Base-by-base conservation (phyloP, 306 rosid genomes). In the Albizia julibrissin region DNA sequence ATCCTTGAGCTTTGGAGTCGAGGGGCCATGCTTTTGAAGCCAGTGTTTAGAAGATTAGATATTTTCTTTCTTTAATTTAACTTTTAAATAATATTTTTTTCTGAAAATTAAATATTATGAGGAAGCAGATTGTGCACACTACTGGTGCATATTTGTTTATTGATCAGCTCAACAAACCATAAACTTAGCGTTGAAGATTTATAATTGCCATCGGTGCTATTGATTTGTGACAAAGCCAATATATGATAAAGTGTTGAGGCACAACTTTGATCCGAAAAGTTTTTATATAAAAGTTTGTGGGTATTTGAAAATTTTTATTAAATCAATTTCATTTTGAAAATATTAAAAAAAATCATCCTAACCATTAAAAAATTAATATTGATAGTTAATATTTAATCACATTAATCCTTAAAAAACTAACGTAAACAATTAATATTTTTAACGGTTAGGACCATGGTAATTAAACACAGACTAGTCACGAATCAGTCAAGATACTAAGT, bases 121-220 rank as follows among this genome's bases (percentile, higher is more conserved):
- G 16, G 46, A 42, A 42, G 21, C 33, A 40, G 12, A 69, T 42
- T 69, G 74, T 22, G 52, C 19, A 40, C 54, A 22, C 27, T 69
- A 42, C 8, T 42, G 1, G 74, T 11, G 54, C 54, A n/a, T 40
- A 27, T n/a, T 69, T 40, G 74, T 10, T 52, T 24, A 11, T 56
- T 56, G 22, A 21, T 71, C 54, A 61, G 82, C 34, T 71, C 69
- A 83, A 71, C 86, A 70, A 76, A 77, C 82, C 43, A 22, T 13
- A 61, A 83, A 83, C 86, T 72, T 78, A 0, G 50, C 18, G 65
- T 65, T 50, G 71, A 77, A 78, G 79, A 39, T 65, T 47, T 26
- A n/a, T 58, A 39, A 43, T 29, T 58, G 26, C 33, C 49, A 71
- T 27, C 43, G 24, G 49, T 42, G 72, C 24, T 33, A 7, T 34